Base-by-base conservation (phyloP, 2,329 filamentous ascomycete genomes). In the Tolypocladium endophyticum region DNA sequence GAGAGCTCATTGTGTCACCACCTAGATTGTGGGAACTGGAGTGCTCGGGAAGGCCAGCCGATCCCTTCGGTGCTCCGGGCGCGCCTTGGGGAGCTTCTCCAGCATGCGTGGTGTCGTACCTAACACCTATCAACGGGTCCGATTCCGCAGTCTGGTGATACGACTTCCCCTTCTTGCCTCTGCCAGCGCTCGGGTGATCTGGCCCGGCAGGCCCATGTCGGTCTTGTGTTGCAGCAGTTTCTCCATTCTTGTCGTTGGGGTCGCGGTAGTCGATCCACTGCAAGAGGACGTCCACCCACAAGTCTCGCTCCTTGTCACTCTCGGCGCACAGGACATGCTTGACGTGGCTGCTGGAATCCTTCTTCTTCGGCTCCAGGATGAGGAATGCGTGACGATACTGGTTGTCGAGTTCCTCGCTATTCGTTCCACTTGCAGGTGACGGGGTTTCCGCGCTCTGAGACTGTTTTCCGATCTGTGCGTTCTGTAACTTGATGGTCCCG, bases 361-460 rank as follows among this genome's bases (percentile, higher is more conserved):
- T 97, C 73, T 92, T 91, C 78, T 99, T 99, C 1, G 93, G 93
- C 70, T 99, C 94, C 58, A 97, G 73, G 58, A 99, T 89, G 54
- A 97, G 79, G 76, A 99, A 99, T 0, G 94, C 94, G 74, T 99
- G 94, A 7, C 94, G 88, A 71, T 96, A 99, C 72, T 97, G 91
- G 69, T 95, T 95, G 61, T 97, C 94, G 55, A 85, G 77, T 59
- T 96, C 92, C 53, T 95, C 91, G 23, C 84, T 80, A 59, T 68
- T 76, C 25, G 74, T 69, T 1, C 69, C 72, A 4, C 79, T 78
- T n/a, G 82, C 81, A 5, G 87, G 84, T 18, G 88, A 86, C 38
- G 84, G 81, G 58, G 80, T 82, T 8, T 74, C 73, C 58, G 61
- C 65, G 58, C 60, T 69, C 45, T 73, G 71, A 1, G 89, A 89